Evolutionary conservation across 148 eudicot species (phyloP).

Genomic region (Nepenthes gracilis): DNA sequence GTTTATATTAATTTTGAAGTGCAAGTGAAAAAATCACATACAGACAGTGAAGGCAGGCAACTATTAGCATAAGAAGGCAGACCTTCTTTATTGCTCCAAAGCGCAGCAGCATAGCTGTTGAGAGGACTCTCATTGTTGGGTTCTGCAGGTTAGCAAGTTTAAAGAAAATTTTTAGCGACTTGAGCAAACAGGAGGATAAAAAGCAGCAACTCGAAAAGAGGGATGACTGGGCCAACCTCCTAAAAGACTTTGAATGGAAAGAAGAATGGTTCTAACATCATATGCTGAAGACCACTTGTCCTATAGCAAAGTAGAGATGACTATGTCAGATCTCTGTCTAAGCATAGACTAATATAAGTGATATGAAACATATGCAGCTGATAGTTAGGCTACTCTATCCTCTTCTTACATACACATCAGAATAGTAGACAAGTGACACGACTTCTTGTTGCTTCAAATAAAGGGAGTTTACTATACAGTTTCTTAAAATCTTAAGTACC

Average conservation of each 20-base stretch:
- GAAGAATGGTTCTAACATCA: conserved; percentile 55
- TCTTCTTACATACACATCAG: too few relatives aligned
- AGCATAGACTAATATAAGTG: background rate
- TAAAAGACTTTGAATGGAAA: conserved; percentile 56
- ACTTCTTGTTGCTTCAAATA: too few relatives aligned
- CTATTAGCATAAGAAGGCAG: background rate
- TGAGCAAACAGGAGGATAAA: background rate
- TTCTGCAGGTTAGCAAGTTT: conserved; percentile 5
- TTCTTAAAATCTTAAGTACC: too few relatives aligned
- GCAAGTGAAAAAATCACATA: background rate
- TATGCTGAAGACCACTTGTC: conserved; percentile 73
- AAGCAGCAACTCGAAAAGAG: background rate
- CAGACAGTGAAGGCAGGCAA: background rate
- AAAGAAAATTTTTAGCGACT: background rate
- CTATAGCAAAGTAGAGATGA: conserved; percentile 11
- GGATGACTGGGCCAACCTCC: conserved; percentile 30
- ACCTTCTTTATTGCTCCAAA: conserved; percentile 14
- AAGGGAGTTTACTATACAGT: too few relatives aligned
- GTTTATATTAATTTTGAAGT: background rate
- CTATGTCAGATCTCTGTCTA: background rate
- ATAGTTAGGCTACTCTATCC: too few relatives aligned
- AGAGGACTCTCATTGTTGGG: conserved; percentile 14
- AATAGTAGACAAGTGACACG: too few relatives aligned
- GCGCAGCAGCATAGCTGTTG: conserved; percentile 11
- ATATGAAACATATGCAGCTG: too few relatives aligned